These are phyloP conservation scores for Cudoniella acicularis DNA, from an alignment of 495 filamentous ascomycete species.

Conservation along the genomic window DNA sequence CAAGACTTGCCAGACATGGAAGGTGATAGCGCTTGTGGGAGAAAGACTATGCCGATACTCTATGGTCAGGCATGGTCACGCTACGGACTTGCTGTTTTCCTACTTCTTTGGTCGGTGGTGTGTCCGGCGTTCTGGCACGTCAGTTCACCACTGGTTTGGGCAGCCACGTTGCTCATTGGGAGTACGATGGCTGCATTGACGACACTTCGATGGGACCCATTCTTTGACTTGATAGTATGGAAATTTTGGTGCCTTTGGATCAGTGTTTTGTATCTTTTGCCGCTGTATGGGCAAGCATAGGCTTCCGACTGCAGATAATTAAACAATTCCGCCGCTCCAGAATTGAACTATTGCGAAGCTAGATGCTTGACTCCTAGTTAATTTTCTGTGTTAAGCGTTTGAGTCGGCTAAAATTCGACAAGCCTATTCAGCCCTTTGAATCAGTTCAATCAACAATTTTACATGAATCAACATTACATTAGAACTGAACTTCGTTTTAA, in stretches of 20 bases:
- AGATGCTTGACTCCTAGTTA: background rate
- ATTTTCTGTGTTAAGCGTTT: background rate
- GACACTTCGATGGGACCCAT: background rate
- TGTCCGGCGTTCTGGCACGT: slow-evolving; percentile 37
- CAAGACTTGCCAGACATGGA: slow-evolving; percentile 45
- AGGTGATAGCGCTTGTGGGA: slow-evolving; percentile 38
- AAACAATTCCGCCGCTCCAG: background rate
- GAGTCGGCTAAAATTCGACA: background rate
- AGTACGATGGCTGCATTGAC: background rate
- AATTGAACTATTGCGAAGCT: background rate
- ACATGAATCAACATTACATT: background rate
- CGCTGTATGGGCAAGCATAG: background rate
- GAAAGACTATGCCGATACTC: slow-evolving; percentile 39
- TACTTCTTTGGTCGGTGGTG: slow-evolving; percentile 39
- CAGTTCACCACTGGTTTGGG: background rate
- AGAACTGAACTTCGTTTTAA: background rate
- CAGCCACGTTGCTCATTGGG: background rate
- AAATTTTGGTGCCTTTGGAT: background rate
- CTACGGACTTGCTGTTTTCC: slow-evolving; percentile 32
- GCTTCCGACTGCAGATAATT: background rate
- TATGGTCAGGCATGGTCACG: slow-evolving; percentile 39
- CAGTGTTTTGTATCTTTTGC: background rate
- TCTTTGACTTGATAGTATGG: background rate
- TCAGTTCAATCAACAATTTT: background rate
- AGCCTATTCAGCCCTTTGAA: background rate